These are phyloP conservation scores for Termitomyces sp. DNA, from an alignment of 768 basidiomycete species.

Conservation along the genomic window DNA sequence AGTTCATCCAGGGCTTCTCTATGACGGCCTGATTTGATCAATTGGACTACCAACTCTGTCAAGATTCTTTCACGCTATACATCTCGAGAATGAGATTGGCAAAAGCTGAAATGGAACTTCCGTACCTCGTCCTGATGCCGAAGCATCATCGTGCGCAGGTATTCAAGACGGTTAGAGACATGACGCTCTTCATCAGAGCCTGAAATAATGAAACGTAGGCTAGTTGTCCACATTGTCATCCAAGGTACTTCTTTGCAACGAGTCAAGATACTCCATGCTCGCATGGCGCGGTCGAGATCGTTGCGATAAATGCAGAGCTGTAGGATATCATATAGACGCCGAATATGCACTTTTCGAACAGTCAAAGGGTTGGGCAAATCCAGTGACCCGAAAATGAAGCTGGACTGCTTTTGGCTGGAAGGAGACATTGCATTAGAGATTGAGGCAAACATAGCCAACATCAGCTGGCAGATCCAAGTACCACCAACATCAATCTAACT, in stretches of 20 bases:
- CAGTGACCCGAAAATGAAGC: slow-evolving; percentile 61
- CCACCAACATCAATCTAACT: slow-evolving; percentile 8
- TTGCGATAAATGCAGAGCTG: slow-evolving; percentile 64
- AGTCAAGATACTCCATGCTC: slow-evolving; percentile 69
- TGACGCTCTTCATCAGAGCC: slow-evolving; percentile 21
- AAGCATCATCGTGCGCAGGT: slow-evolving; percentile 66
- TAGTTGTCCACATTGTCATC: slow-evolving; percentile 65
- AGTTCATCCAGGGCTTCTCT: slow-evolving; percentile 79
- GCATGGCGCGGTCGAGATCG: slow-evolving; percentile 57
- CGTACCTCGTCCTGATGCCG: slow-evolving; percentile 59
- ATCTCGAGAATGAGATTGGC: background rate
- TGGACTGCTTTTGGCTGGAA: slow-evolving; percentile 18
- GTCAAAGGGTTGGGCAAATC: slow-evolving; percentile 42
- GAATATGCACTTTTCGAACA: slow-evolving; percentile 65
- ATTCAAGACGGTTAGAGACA: slow-evolving; percentile 42
- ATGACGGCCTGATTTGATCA: slow-evolving; percentile 53
- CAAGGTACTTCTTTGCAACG: slow-evolving; percentile 78
- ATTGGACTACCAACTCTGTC: slow-evolving; percentile 65
- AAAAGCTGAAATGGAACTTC: slow-evolving; percentile 16
- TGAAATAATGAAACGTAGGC: slow-evolving; percentile 48
- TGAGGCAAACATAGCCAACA: slow-evolving; percentile 12
- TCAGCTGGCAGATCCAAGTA: slow-evolving; percentile 16
- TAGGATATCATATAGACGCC: slow-evolving; percentile 69
- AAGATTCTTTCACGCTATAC: slow-evolving; percentile 68
- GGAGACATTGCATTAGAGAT: slow-evolving; percentile 16